A percentile compares a stretch with the other conserved stretches of the same genome.
Evolutionary conservation across 2,329 filamentous ascomycete genomes (phyloP).

Genomic region (Ophiostoma novo-ulmi): DNA sequence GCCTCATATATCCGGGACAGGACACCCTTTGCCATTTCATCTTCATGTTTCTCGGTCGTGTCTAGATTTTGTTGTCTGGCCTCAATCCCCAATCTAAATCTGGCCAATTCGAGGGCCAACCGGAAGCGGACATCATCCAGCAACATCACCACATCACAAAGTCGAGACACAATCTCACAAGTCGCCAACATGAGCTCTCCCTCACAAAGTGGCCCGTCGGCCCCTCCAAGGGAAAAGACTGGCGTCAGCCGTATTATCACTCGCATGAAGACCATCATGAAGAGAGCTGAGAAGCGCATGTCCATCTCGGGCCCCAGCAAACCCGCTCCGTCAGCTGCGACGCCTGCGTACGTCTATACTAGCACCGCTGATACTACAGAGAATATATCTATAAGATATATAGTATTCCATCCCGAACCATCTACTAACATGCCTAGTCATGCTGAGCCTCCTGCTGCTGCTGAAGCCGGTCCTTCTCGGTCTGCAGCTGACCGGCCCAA

Average conservation of each 20-base stretch:
- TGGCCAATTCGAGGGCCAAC: not conserved
- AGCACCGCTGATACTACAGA: not conserved
- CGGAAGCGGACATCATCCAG: not conserved
- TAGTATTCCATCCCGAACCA: not conserved
- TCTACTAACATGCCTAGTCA: not conserved
- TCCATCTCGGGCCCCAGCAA: slow-evolving; percentile 28
- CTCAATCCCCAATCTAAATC: not conserved
- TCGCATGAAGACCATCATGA: slow-evolving; percentile 48
- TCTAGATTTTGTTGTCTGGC: not conserved
- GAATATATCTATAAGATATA: too few species aligned
- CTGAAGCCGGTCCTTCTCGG: slow-evolving; percentile 1
- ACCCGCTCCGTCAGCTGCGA: slow-evolving; percentile 24
- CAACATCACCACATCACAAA: not conserved
- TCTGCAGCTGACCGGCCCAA: slow-evolving; percentile 23
- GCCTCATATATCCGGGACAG: not conserved
- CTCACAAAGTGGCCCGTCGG: slow-evolving; percentile 37
- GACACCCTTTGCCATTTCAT: not conserved
- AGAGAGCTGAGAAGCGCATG: slow-evolving; percentile 38
- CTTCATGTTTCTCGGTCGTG: not conserved
- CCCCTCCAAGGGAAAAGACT: slow-evolving; percentile 41
- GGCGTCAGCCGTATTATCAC: slow-evolving; percentile 44
- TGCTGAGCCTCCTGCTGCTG: slow-evolving; percentile 10
- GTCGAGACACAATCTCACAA: not conserved
- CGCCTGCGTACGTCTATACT: slow-evolving; percentile 2
- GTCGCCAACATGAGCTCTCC: slow-evolving; percentile 40